Evolutionary conservation across 305 asterid species (phyloP), one percentile per base, ranked within the genome.

Genomic region (Fraxinus albicans): DNA sequence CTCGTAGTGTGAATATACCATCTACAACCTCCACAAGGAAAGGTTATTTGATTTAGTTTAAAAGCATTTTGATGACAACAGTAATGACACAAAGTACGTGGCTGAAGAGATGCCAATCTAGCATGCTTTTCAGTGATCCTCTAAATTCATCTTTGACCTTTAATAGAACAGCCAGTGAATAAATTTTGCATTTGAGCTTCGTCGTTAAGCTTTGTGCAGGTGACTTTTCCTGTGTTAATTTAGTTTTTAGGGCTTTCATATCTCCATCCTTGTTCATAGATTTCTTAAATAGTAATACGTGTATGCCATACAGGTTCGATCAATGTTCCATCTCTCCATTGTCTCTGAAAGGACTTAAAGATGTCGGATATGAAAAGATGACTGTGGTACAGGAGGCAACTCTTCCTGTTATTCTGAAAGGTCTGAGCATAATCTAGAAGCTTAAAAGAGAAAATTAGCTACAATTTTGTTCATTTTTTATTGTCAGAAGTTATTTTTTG

Each of bases 371-470:
- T 82, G 98, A 89, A 80, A 96, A 86, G 84, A 93, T 96, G 99
- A 96, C 99, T 53, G 80, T 91, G 90, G 99, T 96, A 81, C 98
- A 95, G 88, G 98, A 93, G 81, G 98, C 98, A 83, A 96, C 99
- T 25, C 93, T 96, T 79, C 99, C 99, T 67, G 70, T 89, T 42
- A 95, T 96, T 89, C 86, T 96, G 65, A 93, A 92, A 93, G 98
- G 99, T 96, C 81, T 72, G 82, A 40, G 73, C 36, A 58, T n/a
- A 35, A 72, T 65, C 15, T 12, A 19, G 53, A 83, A 77, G 80
- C 85, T 55, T 77, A 63, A 23, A 27, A 69, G 75, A 12, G 40
- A 69, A 29, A 12, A 69, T 69, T 67, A 67, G 74, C 35, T 27
- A 27, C n/a, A 6, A 13, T 27, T 69, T 29, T 4, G 74, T 69